Base-by-base conservation (phyloP, 176 grass and related monocot genomes). In the Neostapfia colusana region DNA sequence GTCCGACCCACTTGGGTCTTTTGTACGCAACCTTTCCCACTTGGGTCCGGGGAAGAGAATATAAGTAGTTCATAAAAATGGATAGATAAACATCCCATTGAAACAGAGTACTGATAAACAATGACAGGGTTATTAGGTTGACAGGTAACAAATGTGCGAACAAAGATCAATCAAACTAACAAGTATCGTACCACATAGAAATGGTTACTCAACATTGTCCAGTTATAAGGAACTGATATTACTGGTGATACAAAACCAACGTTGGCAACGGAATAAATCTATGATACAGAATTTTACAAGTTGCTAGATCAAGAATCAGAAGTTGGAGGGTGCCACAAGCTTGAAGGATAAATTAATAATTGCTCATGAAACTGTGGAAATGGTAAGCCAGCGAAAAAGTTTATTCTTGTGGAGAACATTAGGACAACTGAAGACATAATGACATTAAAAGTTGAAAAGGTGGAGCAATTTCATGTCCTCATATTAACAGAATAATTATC, bases 201-300 rank as follows among this genome's bases (percentile, higher is more conserved):
- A 70, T 75, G 21, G 42, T 69, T 31, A 25, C 17, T 1, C 48
- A 6, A 45, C 11, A 45, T 45, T 39, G 24, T 24, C 69, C 38
- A 10, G 20, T 18, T 64, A 55, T 14, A 12, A 82, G 49, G 27
- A 77, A 58, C 9, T 66, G 60, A 85, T 64, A 70, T 36, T 24
- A 65, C 26, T 20, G 18, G 10, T 64, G 24, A 25, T 43, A 61
- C 35, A 28, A 75, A 67, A 53, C 11, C 42, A 70, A 68, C 45
- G 40, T 39, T 43, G 14, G 17, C 18, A 42, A 18, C 5, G 70
- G 14, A 50, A 14, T 60, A 58, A 26, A 67, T 35, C 42, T 39
- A 37, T 3, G 18, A 23, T 2, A 37, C 26, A 20, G 20, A 46
- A 8, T n/a, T n/a, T n/a, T n/a, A n/a, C n/a, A n/a, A n/a, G n/a